Evolutionary conservation across 768 basidiomycete species (phyloP), one percentile per base, ranked within the genome.

Genomic region (Lyophyllum shimeji): DNA sequence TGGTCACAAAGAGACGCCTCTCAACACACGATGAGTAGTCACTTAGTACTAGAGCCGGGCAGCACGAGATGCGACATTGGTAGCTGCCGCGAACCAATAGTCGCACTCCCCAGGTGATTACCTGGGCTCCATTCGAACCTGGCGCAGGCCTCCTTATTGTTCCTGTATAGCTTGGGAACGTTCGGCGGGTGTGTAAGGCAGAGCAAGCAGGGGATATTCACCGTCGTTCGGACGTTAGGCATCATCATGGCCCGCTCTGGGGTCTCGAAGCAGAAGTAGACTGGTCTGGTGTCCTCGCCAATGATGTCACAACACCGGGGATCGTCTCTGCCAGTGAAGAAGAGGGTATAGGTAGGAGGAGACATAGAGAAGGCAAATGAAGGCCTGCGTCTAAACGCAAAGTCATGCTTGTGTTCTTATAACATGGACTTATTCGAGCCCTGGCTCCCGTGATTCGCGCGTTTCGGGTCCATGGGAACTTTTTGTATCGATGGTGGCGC

Each of bases 201-300:
- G 47, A 27, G 50, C 34, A 24, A 57, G 51, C 20, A 58, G 39
- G 47, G 43, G 39, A n/a, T 27, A 56, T 39, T 59, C 63, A 83
- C 84, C 64, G 77, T 79, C 15, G 84, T 85, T 55, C 75, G 72
- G 34, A 77, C 73, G 60, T 74, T 76, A 43, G 72, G 62, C 60
- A 69, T 69, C 34, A 76, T 68, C 43, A 76, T 65, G 59, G 71
- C 72, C 63, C 72, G 73, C 57, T 77, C 72, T 50, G 76, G 72
- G 11, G 88, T 90, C 66, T 85, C 82, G 69, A 90, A 89, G 65
- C 78, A 81, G 66, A 84, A 82, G 72, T 82, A 86, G 62, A 87
- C 69, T 0, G 81, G 80, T 60, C 74, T 78, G 29, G 72, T 74
- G 69, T 82, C 82, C 64, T 85, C 81, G 39, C 87, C 86, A 61